Evolutionary conservation across 2,329 filamentous ascomycete genomes (phyloP), one percentile per base, ranked within the genome.

Genomic region (Fusarium liriodendri): DNA sequence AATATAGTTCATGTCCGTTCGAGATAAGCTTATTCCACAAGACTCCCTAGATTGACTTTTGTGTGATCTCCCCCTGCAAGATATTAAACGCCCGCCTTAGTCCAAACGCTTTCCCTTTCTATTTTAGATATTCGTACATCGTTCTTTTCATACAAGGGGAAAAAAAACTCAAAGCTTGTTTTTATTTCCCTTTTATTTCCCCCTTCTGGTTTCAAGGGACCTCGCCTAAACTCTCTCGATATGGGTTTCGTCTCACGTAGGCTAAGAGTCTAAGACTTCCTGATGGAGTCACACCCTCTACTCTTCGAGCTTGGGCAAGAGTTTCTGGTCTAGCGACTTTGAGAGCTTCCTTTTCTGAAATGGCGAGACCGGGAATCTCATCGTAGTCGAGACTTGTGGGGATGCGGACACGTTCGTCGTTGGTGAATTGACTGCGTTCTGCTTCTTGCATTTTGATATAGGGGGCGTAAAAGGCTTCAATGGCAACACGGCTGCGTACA

Each of bases 381-480:
- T 90, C 87, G 78, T 98, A 99, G 77, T 98, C 91, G 16, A 98
- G 81, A 74, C 95, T 91, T 0, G 87, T 75, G 0, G 96, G 95
- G 14, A 99, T 84, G 16, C 86, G 85, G 16, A 98, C 83, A 9
- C 86, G 87, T 81, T 98, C 97, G 79, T 98, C 96, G 61, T 91
- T 90, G 68, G 90, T 85, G 81, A 97, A 93, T 8, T 89, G 87
- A 35, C 88, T 87, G 22, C 92, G 92, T 68, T 92, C 88, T 4
- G 88, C 87, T 29, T 87, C 87, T 81, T 98, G 95, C 77, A 91
- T 89, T 54, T 87, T 88, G 40, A 98, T 91, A 81, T 98, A 98
- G 0, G 96, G 96, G 1, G 93, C 94, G 81, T 99, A 99, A 4
- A 90, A 87, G 16, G 93, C 93, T 82, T 98, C 95, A 76, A 98